A percentile compares a stretch with the other conserved stretches of the same genome.
These are phyloP conservation scores for Raphanus hybrid DNA, from an alignment of 441 rosid genomes.

Conservation along the genomic window DNA sequence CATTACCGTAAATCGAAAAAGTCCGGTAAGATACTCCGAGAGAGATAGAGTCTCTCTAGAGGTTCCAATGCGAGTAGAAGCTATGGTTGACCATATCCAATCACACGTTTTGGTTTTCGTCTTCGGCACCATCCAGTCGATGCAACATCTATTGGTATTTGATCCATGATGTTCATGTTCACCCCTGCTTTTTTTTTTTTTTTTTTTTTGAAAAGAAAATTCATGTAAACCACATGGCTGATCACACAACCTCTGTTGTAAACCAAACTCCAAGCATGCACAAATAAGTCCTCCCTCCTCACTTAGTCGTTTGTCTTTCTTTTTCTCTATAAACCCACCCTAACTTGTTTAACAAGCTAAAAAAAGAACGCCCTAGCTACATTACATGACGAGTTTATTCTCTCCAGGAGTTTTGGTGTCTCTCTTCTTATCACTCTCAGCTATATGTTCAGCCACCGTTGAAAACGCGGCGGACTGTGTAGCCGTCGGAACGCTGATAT, in stretches of 20 bases:
- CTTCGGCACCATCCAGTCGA: too few species aligned
- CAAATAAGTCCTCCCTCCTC: neutral
- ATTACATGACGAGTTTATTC: neutral
- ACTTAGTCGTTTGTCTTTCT: neutral
- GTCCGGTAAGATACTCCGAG: too few species aligned
- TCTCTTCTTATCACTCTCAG: slow-evolving; percentile 23
- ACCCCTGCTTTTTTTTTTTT: neutral
- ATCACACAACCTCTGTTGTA: slow-evolving; percentile 39
- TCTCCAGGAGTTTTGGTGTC: neutral
- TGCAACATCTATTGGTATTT: too few species aligned
- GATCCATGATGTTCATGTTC: neutral
- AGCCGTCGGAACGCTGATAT: slow-evolving; percentile 61
- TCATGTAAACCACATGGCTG: slow-evolving; percentile 24
- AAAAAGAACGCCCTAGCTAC: neutral
- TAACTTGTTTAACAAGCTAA: slow-evolving; percentile 15
- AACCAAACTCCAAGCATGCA: slow-evolving; percentile 41
- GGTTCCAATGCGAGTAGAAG: neutral
- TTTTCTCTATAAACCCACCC: slow-evolving; percentile 10
- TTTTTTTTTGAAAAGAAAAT: neutral
- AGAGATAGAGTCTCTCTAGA: neutral
- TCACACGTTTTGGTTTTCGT: too few species aligned
- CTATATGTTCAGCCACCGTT: slow-evolving; percentile 35
- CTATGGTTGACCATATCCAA: neutral
- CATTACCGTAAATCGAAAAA: too few species aligned
- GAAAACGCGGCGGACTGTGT: slow-evolving; percentile 50